Evolutionary conservation across 352 stramenopile genomes (phyloP), one percentile per base, ranked within the genome.

Genomic region (Globisporangium yorkense): DNA sequence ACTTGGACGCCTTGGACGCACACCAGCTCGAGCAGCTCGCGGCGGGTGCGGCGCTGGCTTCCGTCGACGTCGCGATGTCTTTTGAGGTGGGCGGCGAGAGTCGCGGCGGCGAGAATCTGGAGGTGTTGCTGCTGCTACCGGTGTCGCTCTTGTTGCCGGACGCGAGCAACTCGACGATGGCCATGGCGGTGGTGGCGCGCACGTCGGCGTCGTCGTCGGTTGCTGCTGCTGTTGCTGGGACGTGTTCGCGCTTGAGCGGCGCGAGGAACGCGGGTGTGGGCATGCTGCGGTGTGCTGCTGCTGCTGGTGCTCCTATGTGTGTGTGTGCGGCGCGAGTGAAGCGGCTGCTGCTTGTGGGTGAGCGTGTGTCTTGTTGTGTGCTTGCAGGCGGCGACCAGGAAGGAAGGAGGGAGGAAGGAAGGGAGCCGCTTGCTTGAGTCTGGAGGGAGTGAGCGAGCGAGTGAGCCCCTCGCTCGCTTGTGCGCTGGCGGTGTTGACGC

Each of bases 121-220:
- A 18, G 37, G 8, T 43, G 37, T 3, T 18, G 2, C 2, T 18
- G 2, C 2, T 18, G 33, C 8, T 2, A 9, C 21, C 27, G 15
- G 27, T 40, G 29, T 54, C 20, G 49, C 5, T 29, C 21, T 40
- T 39, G 47, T 2, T 24, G 29, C 40, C 41, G 21, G 48, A 16
- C 2, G 56, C 56, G 41, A 63, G 58, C 16, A 63, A 31, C 43
- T 63, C 58, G 16, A 58, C 58, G 27, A 63, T 58, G 29, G 58
- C 51, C 50, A 58, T 59, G 35, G 58, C 58, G 1, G 58, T 63
- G 21, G 44, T 59, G 16, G 50, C 45, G 43, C 51, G 58, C 48
- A 51, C 56, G 48, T 62, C 56, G 47, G 51, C 56, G 21, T 61
- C 56, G 18, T 61, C 56, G n/a, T 54, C 49, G 37, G 10, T 12